Percentiles rank a stretch among this genome's conserved stretches.
Conservation (phyloP, 2,329 filamentous ascomycete genomes). For the Colletotrichum aenigma region DNA sequence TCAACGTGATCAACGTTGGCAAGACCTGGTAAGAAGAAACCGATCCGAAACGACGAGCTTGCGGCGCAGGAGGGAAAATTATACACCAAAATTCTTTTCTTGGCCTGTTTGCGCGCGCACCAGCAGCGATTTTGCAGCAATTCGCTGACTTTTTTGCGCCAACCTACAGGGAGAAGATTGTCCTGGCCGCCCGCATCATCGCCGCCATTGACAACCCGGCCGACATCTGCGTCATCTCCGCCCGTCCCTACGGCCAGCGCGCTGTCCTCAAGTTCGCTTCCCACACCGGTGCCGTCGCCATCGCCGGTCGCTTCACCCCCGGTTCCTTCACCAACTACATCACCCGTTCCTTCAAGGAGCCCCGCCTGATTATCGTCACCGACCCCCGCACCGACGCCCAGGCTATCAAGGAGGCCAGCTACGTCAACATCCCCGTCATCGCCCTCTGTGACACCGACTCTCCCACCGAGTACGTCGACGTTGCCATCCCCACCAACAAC, state of each 20-base stretch:
- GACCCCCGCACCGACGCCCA: conserved; percentile 99
- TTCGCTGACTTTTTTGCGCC: conserved; percentile 6
- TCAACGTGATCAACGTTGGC: conserved; percentile 99
- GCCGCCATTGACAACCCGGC: conserved; percentile 99
- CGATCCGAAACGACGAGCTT: not conserved
- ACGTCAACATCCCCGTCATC: conserved; percentile 99
- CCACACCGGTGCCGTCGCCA: conserved; percentile 97
- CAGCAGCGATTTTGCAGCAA: not conserved
- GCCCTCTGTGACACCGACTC: conserved; percentile 99
- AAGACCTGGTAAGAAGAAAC: conserved; percentile 90
- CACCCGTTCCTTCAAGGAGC: conserved; percentile 99
- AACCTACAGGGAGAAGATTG: conserved; percentile 91
- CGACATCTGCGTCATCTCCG: conserved; percentile 99
- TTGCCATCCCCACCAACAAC: conserved; percentile 99
- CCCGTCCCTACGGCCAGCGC: conserved; percentile 99
- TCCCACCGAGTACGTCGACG: conserved; percentile 98
- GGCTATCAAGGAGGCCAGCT: conserved; percentile 99
- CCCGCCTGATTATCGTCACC: conserved; percentile 98
- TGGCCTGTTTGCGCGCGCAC: not conserved
- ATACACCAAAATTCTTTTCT: not conserved
- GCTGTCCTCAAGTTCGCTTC: conserved; percentile 99
- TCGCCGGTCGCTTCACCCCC: conserved; percentile 99
- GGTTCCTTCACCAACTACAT: conserved; percentile 99
- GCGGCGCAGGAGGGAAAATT: not conserved
- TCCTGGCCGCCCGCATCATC: conserved; percentile 98